A percentile compares a stretch with the other conserved stretches of the same genome.
Conservation (phyloP, 139 green algal genomes). For the Tetraselmis striata region DNA sequence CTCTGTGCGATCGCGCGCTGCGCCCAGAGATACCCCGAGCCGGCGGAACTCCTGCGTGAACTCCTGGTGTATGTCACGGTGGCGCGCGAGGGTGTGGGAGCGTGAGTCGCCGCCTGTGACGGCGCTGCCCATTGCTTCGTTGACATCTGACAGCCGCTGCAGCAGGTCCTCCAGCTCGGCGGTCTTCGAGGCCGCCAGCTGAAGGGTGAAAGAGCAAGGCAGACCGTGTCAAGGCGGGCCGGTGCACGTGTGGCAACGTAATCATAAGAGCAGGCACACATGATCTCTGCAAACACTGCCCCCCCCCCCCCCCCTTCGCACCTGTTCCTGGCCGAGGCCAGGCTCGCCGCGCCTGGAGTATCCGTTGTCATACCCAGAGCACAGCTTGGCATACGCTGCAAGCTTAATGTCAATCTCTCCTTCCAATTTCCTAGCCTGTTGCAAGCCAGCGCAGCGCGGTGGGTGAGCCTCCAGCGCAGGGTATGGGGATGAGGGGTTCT, state of each 20-base stretch:
- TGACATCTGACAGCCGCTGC: conserved; percentile 68
- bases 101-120: conserved; percentile 59
- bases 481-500: too few relatives aligned
- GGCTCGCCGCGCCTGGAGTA: conserved; percentile 36
- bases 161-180: conserved; percentile 73
- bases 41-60: conserved; percentile 80
- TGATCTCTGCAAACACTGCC: too few relatives aligned
- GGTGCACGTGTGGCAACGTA: too few relatives aligned
- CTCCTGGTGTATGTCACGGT: conserved; percentile 90
- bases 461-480: background rate
- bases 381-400: conserved; percentile 78
- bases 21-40: conserved; percentile 49
- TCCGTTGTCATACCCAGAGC: conserved; percentile 60
- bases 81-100: conserved; percentile 78
- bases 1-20: conserved; percentile 57
- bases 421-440: conserved; percentile 86
- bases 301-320: conserved; percentile 11
- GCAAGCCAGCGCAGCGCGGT: too few relatives aligned
- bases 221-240: too few relatives aligned
- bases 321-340: conserved; percentile 34
- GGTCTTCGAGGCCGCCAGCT: conserved; percentile 56
- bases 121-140: conserved; percentile 63
- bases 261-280: too few relatives aligned
- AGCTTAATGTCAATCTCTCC: conserved; percentile 88
- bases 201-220: conserved; percentile 4